Evolutionary conservation across 1,139 yeast genomes (phyloP).

Genomic region (Wickerhamiella infanticola): DNA sequence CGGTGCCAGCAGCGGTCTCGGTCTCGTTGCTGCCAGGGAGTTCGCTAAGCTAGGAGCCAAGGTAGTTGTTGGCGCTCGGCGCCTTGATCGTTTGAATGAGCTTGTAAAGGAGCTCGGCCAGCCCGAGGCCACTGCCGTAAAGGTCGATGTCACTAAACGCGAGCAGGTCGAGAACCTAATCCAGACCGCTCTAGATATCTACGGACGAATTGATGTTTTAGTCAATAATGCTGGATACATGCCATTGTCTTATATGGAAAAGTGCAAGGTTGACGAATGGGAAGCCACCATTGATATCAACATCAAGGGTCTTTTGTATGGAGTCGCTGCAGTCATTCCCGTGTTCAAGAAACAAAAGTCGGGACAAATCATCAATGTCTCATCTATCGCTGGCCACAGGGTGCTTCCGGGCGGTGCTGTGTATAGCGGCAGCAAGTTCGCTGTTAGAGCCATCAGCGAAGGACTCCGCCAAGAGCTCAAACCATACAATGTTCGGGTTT

Average conservation of each 20-base stretch:
- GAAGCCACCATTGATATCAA: constrained; percentile 18
- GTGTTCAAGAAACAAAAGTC: constrained; percentile 14
- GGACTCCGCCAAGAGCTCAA: background rate
- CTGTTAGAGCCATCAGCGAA: constrained; percentile 6
- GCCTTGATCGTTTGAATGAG: background rate
- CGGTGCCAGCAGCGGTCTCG: constrained; percentile 4
- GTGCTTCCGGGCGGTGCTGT: constrained; percentile 16
- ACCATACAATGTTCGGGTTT: background rate
- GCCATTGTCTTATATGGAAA: constrained; percentile 13
- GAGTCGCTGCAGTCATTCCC: constrained; percentile 14
- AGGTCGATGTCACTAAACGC: constrained; percentile 13
- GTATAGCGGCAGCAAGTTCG: constrained; percentile 18
- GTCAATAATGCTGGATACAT: constrained; percentile 23
- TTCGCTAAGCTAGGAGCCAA: constrained; percentile 10
- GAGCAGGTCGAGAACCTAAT: constrained; percentile 15
- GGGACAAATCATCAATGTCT: constrained; percentile 16
- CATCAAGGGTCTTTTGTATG: constrained; percentile 16
- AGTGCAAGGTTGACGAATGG: constrained; percentile 16
- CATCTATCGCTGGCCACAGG: constrained; percentile 16
- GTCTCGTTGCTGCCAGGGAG: constrained; percentile 2
- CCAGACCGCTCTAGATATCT: constrained; percentile 13
- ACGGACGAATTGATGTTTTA: constrained; percentile 20
- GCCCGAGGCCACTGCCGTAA: background rate
- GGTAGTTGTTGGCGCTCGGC: constrained; percentile 20
- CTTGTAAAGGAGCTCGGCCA: background rate